phyloP scores from a whole-genome alignment of 129 eudicot species.

The Sambucus nigra region DNA sequence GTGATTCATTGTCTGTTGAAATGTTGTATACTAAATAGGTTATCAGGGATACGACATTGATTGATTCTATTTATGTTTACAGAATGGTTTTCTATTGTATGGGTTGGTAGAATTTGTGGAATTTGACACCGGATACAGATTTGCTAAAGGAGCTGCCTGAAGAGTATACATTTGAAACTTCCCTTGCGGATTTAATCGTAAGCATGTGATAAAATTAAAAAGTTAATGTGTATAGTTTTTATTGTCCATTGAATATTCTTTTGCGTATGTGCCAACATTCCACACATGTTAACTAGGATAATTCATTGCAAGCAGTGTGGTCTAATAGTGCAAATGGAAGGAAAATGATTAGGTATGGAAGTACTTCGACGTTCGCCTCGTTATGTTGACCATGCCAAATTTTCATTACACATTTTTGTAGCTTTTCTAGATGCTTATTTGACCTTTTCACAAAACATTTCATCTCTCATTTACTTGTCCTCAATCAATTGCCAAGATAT shows the following conservation, averaged over 20 bases:
- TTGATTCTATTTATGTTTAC: not conserved
- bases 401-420: no score
- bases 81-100: not conserved
- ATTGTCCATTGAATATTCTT: not conserved
- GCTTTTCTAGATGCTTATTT: not conserved
- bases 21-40: not conserved
- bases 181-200: conserved; percentile 80
- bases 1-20: no score
- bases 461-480: not conserved
- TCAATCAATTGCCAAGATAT: no score
- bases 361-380: no score
- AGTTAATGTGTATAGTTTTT: not conserved
- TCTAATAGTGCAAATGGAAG: conserved; percentile 18
- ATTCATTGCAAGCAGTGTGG: conserved; percentile 90
- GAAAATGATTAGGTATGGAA: conserved; percentile 47
- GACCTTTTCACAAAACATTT: no score
- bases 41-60: not conserved
- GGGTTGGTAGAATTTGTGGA: conserved; percentile 77
- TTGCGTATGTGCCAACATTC: not conserved
- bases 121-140: conserved; percentile 75
- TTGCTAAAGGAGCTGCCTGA: conserved; percentile 67
- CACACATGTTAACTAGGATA: conserved; percentile 38
- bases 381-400: no score
- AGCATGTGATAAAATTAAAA: conserved; percentile 2
- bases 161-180: conserved; percentile 74